Base-by-base conservation (phyloP, 352 stramenopile genomes). In the Globisporangium viniferum region DNA sequence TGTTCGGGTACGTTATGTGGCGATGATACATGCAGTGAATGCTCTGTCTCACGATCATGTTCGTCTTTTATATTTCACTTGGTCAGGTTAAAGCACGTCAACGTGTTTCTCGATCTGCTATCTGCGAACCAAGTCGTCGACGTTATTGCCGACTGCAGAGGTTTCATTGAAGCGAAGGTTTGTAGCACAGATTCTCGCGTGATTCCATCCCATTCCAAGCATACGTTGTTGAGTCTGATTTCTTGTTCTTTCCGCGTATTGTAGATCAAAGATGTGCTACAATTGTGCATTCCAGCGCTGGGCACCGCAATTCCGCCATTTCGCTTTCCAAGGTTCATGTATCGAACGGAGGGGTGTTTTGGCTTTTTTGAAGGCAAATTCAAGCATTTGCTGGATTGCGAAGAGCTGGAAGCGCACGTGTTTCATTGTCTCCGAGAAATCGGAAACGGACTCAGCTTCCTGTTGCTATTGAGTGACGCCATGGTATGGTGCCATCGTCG, bases 331-430 rank as follows among this genome's bases (percentile, higher is more conserved):
- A 81, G 78, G 49, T 82, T 90, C 59, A 79, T 92, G 70, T 75
- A 58, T 39, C 24, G 66, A 56, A 67, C 64, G 49, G 62, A 61
- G 79, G 86, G 83, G 0, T 92, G 81, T 46, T 94, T 81, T 48
- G 87, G 86, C 6, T 94, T 89, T 66, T 94, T 96, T 62, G 83
- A 96, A 51, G 81, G 83, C 55, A 92, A 94, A 33, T 91, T 93
- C 60, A 85, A 91, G 53, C 75, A 89, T 24, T 71, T 97, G 54
- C 70, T 97, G 9, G 85, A 92, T 35, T 90, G 86, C 22, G 74
- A 87, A 29, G 90, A 94, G 59, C 76, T 96, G 3, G 86, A 94
- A 67, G 74, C 77, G 2, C 86, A 96, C 39, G 78, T 97, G 15
- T 93, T 97, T 36, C 89, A 97, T 65, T 90, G 76, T 35, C 79